Conservation (phyloP, 495 filamentous ascomycete genomes). For the Penicillium simplicissimum region DNA sequence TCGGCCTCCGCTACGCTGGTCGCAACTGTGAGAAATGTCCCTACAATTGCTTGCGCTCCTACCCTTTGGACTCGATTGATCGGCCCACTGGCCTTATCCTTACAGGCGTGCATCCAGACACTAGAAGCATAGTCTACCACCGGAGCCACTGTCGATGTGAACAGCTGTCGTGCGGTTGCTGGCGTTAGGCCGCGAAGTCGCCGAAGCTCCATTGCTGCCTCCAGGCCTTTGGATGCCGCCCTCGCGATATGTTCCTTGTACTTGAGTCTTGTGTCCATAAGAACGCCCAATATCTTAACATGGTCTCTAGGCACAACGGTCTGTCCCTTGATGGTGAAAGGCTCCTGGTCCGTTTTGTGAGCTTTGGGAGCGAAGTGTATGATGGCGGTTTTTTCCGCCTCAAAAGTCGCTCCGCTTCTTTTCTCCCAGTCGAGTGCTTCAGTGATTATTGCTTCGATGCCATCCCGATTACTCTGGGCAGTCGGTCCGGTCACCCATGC, state of each 20-base stretch:
- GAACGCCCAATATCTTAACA: slow-evolving; percentile 26
- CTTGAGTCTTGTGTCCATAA: slow-evolving; percentile 25
- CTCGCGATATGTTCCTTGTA: no score
- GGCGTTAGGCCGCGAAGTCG: slow-evolving; percentile 27
- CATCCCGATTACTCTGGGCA: slow-evolving; percentile 21
- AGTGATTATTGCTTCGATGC: slow-evolving; percentile 22
- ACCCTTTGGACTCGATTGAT: slow-evolving; percentile 31
- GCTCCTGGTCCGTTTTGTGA: neutral
- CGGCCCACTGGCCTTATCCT: slow-evolving; percentile 23
- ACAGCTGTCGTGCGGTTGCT: slow-evolving; percentile 18
- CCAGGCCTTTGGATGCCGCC: no score
- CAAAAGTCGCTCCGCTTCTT: neutral
- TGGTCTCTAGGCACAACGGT: neutral
- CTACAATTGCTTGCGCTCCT: slow-evolving; percentile 35
- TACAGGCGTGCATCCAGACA: slow-evolving; percentile 34
- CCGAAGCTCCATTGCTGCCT: no score
- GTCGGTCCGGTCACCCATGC: no score
- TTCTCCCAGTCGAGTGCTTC: neutral
- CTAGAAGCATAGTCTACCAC: slow-evolving; percentile 37
- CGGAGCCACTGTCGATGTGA: slow-evolving; percentile 27
- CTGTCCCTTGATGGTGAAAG: neutral
- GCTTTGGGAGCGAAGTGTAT: neutral
- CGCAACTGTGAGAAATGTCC: slow-evolving; percentile 21
- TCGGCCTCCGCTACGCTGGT: slow-evolving; percentile 13
- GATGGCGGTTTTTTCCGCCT: neutral